Evolutionary conservation across 805 yeast genomes (phyloP).

Genomic region (Starmerella roubikii): DNA sequence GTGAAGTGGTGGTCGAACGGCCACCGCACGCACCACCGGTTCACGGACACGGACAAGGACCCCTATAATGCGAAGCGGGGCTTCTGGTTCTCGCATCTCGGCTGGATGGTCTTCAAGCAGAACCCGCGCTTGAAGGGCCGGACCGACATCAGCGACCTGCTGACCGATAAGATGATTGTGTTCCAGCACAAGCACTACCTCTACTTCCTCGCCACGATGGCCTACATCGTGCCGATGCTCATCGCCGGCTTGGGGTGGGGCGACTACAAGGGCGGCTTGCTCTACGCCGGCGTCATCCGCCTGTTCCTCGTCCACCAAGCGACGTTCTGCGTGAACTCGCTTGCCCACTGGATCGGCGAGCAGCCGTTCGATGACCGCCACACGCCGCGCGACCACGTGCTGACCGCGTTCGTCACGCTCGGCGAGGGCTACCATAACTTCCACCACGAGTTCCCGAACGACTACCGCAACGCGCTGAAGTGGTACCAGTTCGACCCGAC

Average conservation of each 20-base stretch:
- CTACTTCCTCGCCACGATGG: constrained; percentile 36
- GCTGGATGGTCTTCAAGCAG: constrained; percentile 69
- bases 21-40: constrained; percentile 84
- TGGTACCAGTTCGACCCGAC: constrained; percentile 79
- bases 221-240: constrained; percentile 49
- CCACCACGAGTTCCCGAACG: constrained; percentile 92
- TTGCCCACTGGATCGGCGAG: constrained; percentile 67
- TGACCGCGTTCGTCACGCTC: constrained; percentile 52
- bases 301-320: constrained; percentile 66
- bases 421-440: constrained; percentile 91
- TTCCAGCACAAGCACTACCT: constrained; percentile 67
- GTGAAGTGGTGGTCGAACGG: constrained; percentile 67
- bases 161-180: constrained; percentile 39
- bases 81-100: constrained; percentile 68
- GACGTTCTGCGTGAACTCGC: constrained; percentile 60
- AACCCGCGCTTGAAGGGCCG: constrained; percentile 51
- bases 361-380: constrained; percentile 63
- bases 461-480: constrained; percentile 61
- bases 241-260: constrained; percentile 57
- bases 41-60: constrained; percentile 75
- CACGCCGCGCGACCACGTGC: constrained; percentile 56
- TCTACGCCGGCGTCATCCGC: constrained; percentile 68
- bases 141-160: constrained; percentile 53
- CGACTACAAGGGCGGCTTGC: constrained; percentile 61
- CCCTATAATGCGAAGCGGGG: constrained; percentile 80